Percentiles rank a stretch among this genome's conserved stretches.
Conservation (phyloP, 306 rosid genomes). For the Prunus kanzakura region DNA sequence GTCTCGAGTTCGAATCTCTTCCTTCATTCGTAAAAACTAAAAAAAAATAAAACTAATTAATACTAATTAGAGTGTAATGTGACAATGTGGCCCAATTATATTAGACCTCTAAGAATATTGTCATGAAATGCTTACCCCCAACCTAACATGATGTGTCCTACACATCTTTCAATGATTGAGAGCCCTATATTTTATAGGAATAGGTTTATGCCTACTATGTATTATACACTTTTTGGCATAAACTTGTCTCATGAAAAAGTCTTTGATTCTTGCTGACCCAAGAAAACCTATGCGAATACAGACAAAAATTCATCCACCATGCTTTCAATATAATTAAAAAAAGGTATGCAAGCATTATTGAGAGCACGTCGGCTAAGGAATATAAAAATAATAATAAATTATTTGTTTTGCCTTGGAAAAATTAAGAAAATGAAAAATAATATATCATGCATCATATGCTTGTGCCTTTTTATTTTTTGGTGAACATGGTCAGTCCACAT, state of each 20-base stretch:
- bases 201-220: background rate
- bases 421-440: background rate
- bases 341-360: background rate
- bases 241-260: background rate
- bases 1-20: too few relatives aligned
- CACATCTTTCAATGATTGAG: background rate
- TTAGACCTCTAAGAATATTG: background rate
- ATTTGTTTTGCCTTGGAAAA: background rate
- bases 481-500: slow-evolving; percentile 3
- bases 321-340: background rate
- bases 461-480: background rate
- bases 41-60: background rate
- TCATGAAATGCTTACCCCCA: background rate
- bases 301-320: background rate
- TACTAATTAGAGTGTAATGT: background rate
- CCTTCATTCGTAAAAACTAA: too few relatives aligned
- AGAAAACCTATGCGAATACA: background rate
- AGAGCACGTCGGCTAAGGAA: background rate
- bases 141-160: background rate
- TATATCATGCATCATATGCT: background rate
- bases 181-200: background rate
- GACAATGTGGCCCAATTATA: background rate
- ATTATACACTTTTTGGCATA: background rate
- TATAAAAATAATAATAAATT: background rate
- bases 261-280: slow-evolving; percentile 6